Evolutionary conservation across 139 green algal species (phyloP).

Genomic region (Pycnococcus provasolii): DNA sequence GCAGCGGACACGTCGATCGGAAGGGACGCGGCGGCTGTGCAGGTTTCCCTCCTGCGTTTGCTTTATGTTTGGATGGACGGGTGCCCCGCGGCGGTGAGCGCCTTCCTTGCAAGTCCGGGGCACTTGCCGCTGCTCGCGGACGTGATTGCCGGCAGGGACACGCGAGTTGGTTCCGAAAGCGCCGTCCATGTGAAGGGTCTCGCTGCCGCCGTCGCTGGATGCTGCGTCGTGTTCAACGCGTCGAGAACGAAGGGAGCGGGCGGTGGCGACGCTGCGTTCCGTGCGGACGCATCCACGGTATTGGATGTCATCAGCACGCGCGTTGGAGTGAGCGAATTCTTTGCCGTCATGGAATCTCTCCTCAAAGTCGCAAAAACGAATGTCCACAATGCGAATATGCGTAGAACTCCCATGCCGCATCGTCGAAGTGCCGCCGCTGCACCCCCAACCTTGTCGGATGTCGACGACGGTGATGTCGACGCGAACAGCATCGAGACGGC

Average conservation of each 20-base stretch:
- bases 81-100: slow-evolving; percentile 39
- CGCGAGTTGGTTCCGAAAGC: neutral
- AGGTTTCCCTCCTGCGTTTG: slow-evolving; percentile 44
- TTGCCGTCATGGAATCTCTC: slow-evolving; percentile 2
- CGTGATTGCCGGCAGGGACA: neutral
- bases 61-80: slow-evolving; percentile 55
- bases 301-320: slow-evolving; percentile 42
- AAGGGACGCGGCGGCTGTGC: slow-evolving; percentile 22
- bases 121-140: slow-evolving; percentile 45
- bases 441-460: too few species aligned
- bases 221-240: slow-evolving; percentile 46
- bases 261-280: neutral
- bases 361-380: too few species aligned
- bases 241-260: neutral
- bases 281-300: slow-evolving; percentile 29
- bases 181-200: slow-evolving; percentile 39
- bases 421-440: too few species aligned
- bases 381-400: too few species aligned
- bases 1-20: neutral
- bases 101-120: slow-evolving; percentile 35
- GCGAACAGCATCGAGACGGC: too few species aligned
- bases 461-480: too few species aligned
- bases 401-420: too few species aligned
- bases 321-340: slow-evolving; percentile 40
- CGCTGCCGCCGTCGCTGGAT: slow-evolving; percentile 51